These are phyloP conservation scores for Coprinopsis marcescibilis DNA, from an alignment of 768 basidiomycete species.

Conservation along the genomic window DNA sequence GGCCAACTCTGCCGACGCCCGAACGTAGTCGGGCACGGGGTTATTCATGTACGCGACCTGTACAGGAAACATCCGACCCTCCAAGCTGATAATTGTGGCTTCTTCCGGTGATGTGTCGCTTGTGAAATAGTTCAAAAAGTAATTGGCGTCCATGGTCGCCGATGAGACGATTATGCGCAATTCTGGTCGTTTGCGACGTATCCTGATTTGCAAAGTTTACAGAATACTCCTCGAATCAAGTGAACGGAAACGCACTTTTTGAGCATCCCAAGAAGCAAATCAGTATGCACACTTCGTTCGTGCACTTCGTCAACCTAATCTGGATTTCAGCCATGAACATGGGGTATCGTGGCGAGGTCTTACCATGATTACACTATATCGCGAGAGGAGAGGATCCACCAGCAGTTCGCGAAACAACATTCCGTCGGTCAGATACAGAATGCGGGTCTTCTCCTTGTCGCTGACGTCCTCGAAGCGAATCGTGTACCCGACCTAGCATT, in stretches of 20 bases:
- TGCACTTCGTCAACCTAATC: conserved; percentile 93
- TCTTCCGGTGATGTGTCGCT: conserved; percentile 56
- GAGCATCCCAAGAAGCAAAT: conserved; percentile 82
- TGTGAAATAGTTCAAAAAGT: conserved; percentile 87
- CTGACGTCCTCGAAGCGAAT: conserved; percentile 96
- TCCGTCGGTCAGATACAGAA: conserved; percentile 96
- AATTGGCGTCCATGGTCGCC: conserved; percentile 89
- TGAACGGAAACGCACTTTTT: conserved; percentile 66
- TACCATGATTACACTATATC: conserved; percentile 95
- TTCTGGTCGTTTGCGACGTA: conserved; percentile 84
- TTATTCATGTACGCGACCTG: conserved; percentile 85
- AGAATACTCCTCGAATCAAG: not conserved
- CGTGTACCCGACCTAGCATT: conserved; percentile 83
- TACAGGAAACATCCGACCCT: conserved; percentile 94
- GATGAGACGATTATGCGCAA: conserved; percentile 92
- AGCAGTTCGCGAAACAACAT: conserved; percentile 95
- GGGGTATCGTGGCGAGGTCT: conserved; percentile 7
- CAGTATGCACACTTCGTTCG: conserved; percentile 94
- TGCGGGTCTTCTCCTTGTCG: conserved; percentile 75
- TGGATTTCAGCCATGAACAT: conserved; percentile 3
- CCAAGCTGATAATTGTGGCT: conserved; percentile 80
- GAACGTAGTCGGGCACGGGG: conserved; percentile 75
- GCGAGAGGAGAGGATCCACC: conserved; percentile 85
- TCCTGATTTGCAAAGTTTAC: conserved; percentile 41
- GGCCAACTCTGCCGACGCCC: conserved; percentile 73